A percentile compares a stretch with the other conserved stretches of the same genome.
Evolutionary conservation across 179 eudicot genomes (phyloP).

Genomic region (Beta corolliflora): DNA sequence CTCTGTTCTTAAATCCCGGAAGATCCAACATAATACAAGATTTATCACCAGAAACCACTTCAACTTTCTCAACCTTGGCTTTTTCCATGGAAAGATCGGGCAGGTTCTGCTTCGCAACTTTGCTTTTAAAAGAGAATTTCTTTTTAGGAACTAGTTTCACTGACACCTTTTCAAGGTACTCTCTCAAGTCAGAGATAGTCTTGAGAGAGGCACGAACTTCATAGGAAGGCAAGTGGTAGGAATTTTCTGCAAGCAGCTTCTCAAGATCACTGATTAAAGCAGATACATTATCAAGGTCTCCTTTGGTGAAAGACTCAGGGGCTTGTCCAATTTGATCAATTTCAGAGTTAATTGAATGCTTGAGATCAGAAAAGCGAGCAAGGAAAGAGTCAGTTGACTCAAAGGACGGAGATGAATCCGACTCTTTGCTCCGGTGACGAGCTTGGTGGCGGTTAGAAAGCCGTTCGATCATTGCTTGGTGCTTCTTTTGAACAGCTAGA

Average conservation of each 20-base stretch:
- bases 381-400: conserved; percentile 68
- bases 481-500: conserved; percentile 46
- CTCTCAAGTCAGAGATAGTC: conserved; percentile 55
- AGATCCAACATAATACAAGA: conserved; percentile 32
- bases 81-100: conserved; percentile 10
- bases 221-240: conserved; percentile 76
- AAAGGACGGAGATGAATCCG: conserved; percentile 36
- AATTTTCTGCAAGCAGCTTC: conserved; percentile 68
- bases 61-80: conserved; percentile 23
- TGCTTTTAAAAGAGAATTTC: conserved; percentile 69
- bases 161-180: conserved; percentile 48
- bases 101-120: conserved; percentile 42
- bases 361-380: conserved; percentile 51
- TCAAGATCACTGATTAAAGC: conserved; percentile 62
- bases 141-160: conserved; percentile 59
- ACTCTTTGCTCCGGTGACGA: conserved; percentile 35
- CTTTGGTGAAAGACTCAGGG: conserved; percentile 39
- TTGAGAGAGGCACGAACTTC: conserved; percentile 76
- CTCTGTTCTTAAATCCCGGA: conserved; percentile 63
- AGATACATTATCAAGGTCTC: conserved; percentile 51
- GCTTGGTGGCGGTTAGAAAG: conserved; percentile 64
- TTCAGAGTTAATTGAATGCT: conserved; percentile 36
- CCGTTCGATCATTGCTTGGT: conserved; percentile 78
- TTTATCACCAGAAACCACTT: conserved; percentile 17
- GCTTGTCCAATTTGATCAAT: conserved; percentile 40